Percentiles rank a stretch among this genome's conserved stretches.
phyloP scores from a whole-genome alignment of 83 land plant species.

The Isoetes engelmannii region DNA sequence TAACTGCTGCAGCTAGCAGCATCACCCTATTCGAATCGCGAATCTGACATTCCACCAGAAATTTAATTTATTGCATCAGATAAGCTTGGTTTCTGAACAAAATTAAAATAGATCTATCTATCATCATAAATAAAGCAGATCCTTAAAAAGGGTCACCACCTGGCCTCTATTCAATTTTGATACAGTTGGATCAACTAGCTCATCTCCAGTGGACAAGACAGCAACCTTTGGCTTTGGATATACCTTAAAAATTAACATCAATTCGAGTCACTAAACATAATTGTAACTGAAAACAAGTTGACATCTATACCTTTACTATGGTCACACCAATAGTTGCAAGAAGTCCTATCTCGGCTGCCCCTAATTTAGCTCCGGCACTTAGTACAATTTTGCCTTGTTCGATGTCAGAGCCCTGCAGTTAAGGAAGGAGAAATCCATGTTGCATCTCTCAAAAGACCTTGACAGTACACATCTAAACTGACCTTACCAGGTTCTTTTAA shows the following conservation, averaged over 20 bases:
- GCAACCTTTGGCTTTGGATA: constrained; percentile 65
- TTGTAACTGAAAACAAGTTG: too few relatives aligned
- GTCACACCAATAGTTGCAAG: constrained; percentile 75
- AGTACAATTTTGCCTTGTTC: constrained; percentile 53
- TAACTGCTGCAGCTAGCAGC: constrained; percentile 65
- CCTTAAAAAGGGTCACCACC: too few relatives aligned
- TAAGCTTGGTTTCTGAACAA: too few relatives aligned
- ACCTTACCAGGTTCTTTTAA: too few relatives aligned
- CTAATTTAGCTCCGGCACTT: constrained; percentile 55
- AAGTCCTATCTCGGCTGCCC: constrained; percentile 74
- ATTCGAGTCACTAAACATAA: too few relatives aligned
- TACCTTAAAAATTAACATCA: constrained; percentile 50
- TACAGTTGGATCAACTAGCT: constrained; percentile 63
- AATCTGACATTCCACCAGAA: constrained; percentile 45
- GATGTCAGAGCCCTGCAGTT: constrained; percentile 90
- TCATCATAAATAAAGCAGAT: too few relatives aligned
- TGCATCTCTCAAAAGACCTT: too few relatives aligned
- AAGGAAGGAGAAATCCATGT: too few relatives aligned
- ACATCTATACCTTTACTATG: constrained; percentile 73
- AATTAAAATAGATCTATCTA: too few relatives aligned
- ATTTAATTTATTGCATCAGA: background rate
- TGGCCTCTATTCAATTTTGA: constrained; percentile 57
- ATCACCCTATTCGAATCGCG: constrained; percentile 95
- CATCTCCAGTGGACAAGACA: constrained; percentile 90
- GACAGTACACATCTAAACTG: too few relatives aligned